A percentile compares a stretch with the other conserved stretches of the same genome.
phyloP scores from a whole-genome alignment of 257 asterid genomes.

The Verbena officinalis region DNA sequence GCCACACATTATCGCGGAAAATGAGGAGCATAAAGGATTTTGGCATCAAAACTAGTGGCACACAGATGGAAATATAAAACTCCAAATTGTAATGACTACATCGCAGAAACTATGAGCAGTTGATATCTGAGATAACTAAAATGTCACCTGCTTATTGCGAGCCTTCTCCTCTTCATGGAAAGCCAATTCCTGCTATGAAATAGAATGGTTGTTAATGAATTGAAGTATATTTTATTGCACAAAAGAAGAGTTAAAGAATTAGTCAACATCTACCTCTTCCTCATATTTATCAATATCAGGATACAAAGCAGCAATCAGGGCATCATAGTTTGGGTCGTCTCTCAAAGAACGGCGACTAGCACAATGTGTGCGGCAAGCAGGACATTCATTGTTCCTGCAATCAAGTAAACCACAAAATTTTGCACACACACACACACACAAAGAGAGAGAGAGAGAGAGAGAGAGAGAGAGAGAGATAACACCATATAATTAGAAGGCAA shows the following conservation, averaged over 20 bases:
- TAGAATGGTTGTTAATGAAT: constrained; percentile 28
- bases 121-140: constrained; percentile 15
- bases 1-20: neutral
- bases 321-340: constrained; percentile 98
- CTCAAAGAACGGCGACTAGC: constrained; percentile 99
- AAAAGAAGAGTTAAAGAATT: constrained; percentile 30
- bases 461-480: too few species aligned
- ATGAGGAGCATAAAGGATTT: neutral
- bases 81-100: constrained; percentile 12
- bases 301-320: constrained; percentile 79
- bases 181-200: constrained; percentile 74
- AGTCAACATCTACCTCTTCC: constrained; percentile 72
- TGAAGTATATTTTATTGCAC: constrained; percentile 23
- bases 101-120: constrained; percentile 14
- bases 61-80: neutral
- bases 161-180: constrained; percentile 94
- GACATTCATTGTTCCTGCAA: constrained; percentile 95
- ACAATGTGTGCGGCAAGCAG: constrained; percentile 99
- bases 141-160: constrained; percentile 84
- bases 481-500: constrained; percentile 21
- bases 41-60: neutral
- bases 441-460: too few species aligned
- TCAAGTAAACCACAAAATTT: constrained; percentile 28
- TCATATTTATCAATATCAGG: constrained; percentile 95
- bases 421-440: too few species aligned